A percentile compares a stretch with the other conserved stretches of the same genome.
These are phyloP conservation scores for Barnettozyma californica DNA, from an alignment of 805 yeast genomes.

Conservation along the genomic window DNA sequence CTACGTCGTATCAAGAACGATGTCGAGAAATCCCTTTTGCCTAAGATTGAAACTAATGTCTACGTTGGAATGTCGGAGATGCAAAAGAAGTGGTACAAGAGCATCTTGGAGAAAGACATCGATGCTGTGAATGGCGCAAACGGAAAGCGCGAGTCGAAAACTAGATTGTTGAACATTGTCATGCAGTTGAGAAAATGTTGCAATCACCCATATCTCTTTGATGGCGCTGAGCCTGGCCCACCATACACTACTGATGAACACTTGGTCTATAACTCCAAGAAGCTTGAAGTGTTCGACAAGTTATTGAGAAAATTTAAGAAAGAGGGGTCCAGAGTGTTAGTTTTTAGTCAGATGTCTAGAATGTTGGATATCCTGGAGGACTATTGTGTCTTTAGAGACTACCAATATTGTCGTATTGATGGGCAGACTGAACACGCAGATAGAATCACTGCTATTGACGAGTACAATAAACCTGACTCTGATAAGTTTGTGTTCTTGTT, in stretches of 20 bases:
- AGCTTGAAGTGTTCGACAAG: constrained; percentile 66
- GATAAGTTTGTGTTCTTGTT: constrained; percentile 67
- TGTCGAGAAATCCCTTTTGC: constrained; percentile 73
- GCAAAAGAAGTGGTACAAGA: constrained; percentile 76
- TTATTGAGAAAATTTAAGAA: constrained; percentile 52
- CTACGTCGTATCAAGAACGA: constrained; percentile 73
- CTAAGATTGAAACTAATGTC: constrained; percentile 68
- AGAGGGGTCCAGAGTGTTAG: constrained; percentile 74
- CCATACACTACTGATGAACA: constrained; percentile 85
- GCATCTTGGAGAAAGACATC: constrained; percentile 69
- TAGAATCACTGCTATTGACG: constrained; percentile 71
- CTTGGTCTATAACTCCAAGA: constrained; percentile 65
- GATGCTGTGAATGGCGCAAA: constrained; percentile 83
- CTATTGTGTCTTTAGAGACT: constrained; percentile 65
- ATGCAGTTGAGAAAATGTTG: constrained; percentile 85
- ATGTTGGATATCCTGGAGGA: constrained; percentile 77
- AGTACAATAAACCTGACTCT: constrained; percentile 69
- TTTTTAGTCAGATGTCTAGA: constrained; percentile 81
- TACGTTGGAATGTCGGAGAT: constrained; percentile 73
- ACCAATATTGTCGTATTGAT: constrained; percentile 72
- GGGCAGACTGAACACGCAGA: constrained; percentile 80
- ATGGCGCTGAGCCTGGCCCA: constrained; percentile 89
- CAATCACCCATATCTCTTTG: constrained; percentile 79
- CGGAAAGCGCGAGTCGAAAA: constrained; percentile 70
- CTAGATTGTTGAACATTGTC: constrained; percentile 70